These are phyloP conservation scores for Didymella pomorum DNA, from an alignment of 2,329 filamentous ascomycete species.

Conservation along the genomic window DNA sequence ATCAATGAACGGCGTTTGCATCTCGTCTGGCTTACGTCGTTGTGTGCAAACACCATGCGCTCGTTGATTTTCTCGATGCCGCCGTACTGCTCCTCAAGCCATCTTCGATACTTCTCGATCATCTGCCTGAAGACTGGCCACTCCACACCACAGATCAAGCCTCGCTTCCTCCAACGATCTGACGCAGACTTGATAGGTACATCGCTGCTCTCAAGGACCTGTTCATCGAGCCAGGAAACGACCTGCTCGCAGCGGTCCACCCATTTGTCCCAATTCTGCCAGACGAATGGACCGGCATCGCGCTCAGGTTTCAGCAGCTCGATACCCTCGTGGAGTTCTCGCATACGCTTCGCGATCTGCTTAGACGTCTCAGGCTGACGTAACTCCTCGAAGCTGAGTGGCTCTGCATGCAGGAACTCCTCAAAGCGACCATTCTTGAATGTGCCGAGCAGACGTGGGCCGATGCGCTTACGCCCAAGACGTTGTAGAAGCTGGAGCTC, in stretches of 20 bases:
- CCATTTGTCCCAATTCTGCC: slow-evolving; percentile 96
- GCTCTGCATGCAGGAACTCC: slow-evolving; percentile 86
- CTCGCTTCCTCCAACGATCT: slow-evolving; percentile 71
- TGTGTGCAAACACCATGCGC: slow-evolving; percentile 91
- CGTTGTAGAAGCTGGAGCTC: slow-evolving; percentile 87
- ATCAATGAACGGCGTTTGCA: background rate
- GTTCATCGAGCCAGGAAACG: slow-evolving; percentile 65
- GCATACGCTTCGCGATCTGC: slow-evolving; percentile 97
- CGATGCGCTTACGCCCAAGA: slow-evolving; percentile 90
- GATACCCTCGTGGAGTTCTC: slow-evolving; percentile 92
- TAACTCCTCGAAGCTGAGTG: slow-evolving; percentile 79
- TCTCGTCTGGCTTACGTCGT: slow-evolving; percentile 73
- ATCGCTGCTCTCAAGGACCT: slow-evolving; percentile 59
- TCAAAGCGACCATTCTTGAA: slow-evolving; percentile 97
- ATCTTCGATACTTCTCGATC: slow-evolving; percentile 78
- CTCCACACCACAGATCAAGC: slow-evolving; percentile 81
- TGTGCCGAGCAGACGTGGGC: slow-evolving; percentile 86
- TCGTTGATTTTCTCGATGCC: slow-evolving; percentile 72
- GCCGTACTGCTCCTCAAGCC: slow-evolving; percentile 77
- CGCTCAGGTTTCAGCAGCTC: slow-evolving; percentile 82
- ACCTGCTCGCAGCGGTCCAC: slow-evolving; percentile 71
- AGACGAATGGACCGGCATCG: slow-evolving; percentile 80
- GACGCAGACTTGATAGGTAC: slow-evolving; percentile 48
- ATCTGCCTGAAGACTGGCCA: slow-evolving; percentile 80
- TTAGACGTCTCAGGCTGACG: slow-evolving; percentile 82